Conservation (phyloP, 192 early-diverging fungal species). For the Funneliformis geosporum region DNA sequence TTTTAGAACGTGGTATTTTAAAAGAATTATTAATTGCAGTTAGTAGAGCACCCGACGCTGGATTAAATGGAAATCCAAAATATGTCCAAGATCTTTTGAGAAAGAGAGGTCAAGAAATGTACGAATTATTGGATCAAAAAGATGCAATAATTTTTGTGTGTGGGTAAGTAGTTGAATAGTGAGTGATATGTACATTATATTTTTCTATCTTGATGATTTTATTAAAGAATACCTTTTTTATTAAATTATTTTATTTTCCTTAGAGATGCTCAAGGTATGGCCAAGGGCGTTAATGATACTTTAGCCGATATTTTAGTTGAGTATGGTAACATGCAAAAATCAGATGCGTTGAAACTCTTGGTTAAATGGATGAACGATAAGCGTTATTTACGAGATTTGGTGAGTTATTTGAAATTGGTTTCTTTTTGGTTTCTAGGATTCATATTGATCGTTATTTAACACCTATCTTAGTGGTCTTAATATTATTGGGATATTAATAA, state of each 20-base stretch:
- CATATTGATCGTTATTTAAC: too few species aligned
- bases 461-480: too few species aligned
- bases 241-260: constrained; percentile 9
- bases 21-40: constrained; percentile 61
- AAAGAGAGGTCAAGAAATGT: constrained; percentile 55
- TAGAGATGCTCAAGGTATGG: constrained; percentile 87
- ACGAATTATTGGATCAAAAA: constrained; percentile 57
- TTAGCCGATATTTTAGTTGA: constrained; percentile 65
- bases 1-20: constrained; percentile 54
- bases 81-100: constrained; percentile 88
- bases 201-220: too few species aligned
- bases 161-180: constrained; percentile 50
- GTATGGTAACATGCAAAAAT: constrained; percentile 47
- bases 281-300: constrained; percentile 79
- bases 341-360: constrained; percentile 59
- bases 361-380: constrained; percentile 63
- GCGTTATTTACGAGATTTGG: constrained; percentile 68
- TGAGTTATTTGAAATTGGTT: constrained; percentile 30
- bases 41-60: constrained; percentile 59
- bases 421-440: too few species aligned
- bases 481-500: too few species aligned
- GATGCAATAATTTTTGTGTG: constrained; percentile 76
- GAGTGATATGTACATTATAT: too few species aligned
- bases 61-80: constrained; percentile 55
- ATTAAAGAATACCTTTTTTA: too few species aligned